Evolutionary conservation across 306 rosid species (phyloP).

Genomic region (Rosa lucieae): DNA sequence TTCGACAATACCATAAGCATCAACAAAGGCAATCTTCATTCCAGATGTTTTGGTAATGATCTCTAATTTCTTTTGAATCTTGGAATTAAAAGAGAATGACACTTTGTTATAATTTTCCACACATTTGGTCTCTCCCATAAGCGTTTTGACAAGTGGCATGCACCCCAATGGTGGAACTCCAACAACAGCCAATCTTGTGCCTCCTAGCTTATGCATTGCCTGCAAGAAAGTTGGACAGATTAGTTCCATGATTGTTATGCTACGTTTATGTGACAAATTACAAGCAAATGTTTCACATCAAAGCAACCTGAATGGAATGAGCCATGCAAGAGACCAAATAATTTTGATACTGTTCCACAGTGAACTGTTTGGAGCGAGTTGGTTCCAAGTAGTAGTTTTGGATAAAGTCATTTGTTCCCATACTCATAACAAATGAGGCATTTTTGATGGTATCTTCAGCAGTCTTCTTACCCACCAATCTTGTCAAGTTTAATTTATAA

Average conservation of each 20-base stretch:
- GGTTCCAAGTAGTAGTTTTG: slow-evolving; percentile 73
- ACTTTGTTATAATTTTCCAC: slow-evolving; percentile 41
- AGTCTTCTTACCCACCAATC: slow-evolving; percentile 41
- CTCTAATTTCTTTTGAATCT: slow-evolving; percentile 30
- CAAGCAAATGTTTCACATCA: not conserved
- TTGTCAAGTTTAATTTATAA: slow-evolving; percentile 49
- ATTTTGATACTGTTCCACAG: slow-evolving; percentile 39
- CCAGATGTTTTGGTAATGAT: slow-evolving; percentile 35
- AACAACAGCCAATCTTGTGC: slow-evolving; percentile 41
- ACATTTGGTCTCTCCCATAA: slow-evolving; percentile 32
- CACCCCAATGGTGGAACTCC: slow-evolving; percentile 81
- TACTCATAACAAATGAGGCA: slow-evolving; percentile 52
- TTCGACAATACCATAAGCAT: slow-evolving; percentile 41
- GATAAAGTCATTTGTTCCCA: slow-evolving; percentile 80
- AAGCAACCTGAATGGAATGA: slow-evolving; percentile 40
- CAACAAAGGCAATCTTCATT: slow-evolving; percentile 41
- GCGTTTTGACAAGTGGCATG: slow-evolving; percentile 53
- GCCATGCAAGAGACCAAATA: slow-evolving; percentile 58
- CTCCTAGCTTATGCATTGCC: slow-evolving; percentile 60
- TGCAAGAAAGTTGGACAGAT: slow-evolving; percentile 15
- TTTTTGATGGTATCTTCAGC: slow-evolving; percentile 46
- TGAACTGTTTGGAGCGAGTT: slow-evolving; percentile 56
- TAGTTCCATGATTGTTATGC: not conserved
- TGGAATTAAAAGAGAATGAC: slow-evolving; percentile 52
- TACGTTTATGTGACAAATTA: not conserved